Percentiles rank a stretch among this genome's conserved stretches.
These are phyloP conservation scores for Solanum peruvianum DNA, from an alignment of 257 asterid species.

Conservation along the genomic window DNA sequence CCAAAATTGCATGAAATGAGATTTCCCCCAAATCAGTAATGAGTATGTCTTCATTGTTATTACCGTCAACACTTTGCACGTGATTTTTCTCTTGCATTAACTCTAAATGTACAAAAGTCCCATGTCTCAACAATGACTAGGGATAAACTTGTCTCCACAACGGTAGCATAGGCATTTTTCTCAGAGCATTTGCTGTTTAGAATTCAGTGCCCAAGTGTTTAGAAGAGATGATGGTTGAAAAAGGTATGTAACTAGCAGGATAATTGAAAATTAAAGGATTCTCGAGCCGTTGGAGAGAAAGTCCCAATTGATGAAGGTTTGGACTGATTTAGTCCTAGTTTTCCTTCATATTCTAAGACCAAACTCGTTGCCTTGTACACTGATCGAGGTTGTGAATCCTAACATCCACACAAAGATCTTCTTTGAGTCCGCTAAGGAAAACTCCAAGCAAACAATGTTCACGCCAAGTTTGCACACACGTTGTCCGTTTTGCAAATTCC, in stretches of 20 bases:
- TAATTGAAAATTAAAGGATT: not conserved
- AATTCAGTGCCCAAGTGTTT: not conserved
- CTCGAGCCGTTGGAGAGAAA: not conserved
- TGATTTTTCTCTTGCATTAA: not conserved
- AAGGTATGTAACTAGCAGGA: not conserved
- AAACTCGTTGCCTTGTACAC: not conserved
- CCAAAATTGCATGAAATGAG: not conserved
- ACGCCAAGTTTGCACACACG: not conserved
- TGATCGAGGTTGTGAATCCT: not conserved
- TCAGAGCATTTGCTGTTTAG: too few species aligned
- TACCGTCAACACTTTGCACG: not conserved
- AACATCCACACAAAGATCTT: not conserved
- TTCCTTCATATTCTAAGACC: not conserved
- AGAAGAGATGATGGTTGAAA: not conserved
- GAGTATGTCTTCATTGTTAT: not conserved
- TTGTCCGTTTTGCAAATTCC: not conserved
- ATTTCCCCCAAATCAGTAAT: not conserved
- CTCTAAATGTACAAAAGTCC: not conserved
- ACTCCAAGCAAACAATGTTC: not conserved
- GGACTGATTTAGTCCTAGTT: not conserved
- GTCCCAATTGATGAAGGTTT: not conserved
- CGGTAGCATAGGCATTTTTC: too few species aligned
- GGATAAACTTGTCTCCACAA: too few species aligned
- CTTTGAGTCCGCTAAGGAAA: not conserved
- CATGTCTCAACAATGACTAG: too few species aligned